Evolutionary conservation across 768 basidiomycete genomes (phyloP).

Genomic region (Lactifluus volemus): DNA sequence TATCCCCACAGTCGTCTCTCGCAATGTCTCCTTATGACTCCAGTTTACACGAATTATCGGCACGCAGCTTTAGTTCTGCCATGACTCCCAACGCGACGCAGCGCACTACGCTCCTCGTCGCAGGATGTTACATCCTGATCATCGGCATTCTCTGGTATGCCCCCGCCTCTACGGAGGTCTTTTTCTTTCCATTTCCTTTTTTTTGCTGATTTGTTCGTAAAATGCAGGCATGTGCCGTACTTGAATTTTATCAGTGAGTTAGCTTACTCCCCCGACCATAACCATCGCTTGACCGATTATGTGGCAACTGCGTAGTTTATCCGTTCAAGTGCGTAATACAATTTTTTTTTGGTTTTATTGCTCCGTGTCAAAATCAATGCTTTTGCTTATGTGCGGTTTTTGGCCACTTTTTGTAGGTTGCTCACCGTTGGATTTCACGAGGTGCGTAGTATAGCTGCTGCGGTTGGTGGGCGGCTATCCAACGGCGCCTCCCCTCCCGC

Average conservation of each 20-base stretch:
- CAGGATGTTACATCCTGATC: constrained; percentile 59
- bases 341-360: background rate
- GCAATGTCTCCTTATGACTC: constrained; percentile 15
- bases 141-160: constrained; percentile 78
- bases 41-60: background rate
- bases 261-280: background rate
- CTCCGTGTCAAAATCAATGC: background rate
- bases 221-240: constrained; percentile 64
- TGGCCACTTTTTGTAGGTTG: constrained; percentile 34
- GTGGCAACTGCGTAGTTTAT: constrained; percentile 45
- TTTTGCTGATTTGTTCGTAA: background rate
- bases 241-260: constrained; percentile 65
- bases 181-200: no score
- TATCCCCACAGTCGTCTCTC: background rate
- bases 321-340: constrained; percentile 71
- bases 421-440: constrained; percentile 88
- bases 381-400: background rate
- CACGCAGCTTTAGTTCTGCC: constrained; percentile 22
- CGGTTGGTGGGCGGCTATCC: background rate
- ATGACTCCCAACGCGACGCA: constrained; percentile 68
- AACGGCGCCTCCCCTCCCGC: background rate
- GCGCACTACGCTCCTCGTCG: constrained; percentile 68
- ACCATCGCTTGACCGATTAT: background rate
- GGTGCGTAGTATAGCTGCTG: constrained; percentile 29
- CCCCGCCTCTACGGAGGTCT: background rate